Conservation (phyloP, 345 rosid species). For the Dipteronia dyeriana region DNA sequence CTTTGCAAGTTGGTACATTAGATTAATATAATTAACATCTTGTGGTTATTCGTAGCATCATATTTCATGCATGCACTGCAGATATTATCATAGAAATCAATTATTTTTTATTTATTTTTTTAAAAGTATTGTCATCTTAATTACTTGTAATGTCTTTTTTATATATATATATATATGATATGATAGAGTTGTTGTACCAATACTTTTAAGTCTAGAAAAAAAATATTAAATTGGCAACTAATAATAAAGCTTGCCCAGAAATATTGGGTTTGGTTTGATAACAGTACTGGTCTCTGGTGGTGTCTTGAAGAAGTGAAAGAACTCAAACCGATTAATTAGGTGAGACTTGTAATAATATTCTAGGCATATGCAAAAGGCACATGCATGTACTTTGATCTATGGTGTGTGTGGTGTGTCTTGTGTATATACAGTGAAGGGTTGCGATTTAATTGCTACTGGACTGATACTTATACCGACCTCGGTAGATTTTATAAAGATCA, state of each 20-base stretch:
- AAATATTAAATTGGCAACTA: background rate
- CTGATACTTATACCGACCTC: too few species aligned
- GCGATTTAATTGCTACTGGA: too few species aligned
- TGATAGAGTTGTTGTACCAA: background rate
- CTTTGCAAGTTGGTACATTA: background rate
- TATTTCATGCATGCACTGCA: background rate
- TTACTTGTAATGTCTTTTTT: background rate
- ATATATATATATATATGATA: too few species aligned
- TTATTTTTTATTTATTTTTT: too few species aligned
- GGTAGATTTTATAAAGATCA: too few species aligned
- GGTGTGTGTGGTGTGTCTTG: background rate
- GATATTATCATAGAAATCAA: background rate
- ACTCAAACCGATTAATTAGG: conserved; percentile 16
- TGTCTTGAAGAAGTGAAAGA: conserved; percentile 6
- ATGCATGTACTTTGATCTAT: background rate
- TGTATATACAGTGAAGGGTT: too few species aligned
- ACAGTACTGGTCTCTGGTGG: background rate
- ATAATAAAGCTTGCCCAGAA: background rate
- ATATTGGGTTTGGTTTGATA: conserved; percentile 16
- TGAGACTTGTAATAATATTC: conserved; percentile 6
- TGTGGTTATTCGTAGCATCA: background rate
- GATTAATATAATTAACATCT: background rate
- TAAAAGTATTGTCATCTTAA: too few species aligned
- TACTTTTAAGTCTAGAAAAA: background rate
- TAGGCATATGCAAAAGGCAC: background rate